Conservation (phyloP, 1,284 basidiomycete species). For the Ustilago xerochloae region DNA sequence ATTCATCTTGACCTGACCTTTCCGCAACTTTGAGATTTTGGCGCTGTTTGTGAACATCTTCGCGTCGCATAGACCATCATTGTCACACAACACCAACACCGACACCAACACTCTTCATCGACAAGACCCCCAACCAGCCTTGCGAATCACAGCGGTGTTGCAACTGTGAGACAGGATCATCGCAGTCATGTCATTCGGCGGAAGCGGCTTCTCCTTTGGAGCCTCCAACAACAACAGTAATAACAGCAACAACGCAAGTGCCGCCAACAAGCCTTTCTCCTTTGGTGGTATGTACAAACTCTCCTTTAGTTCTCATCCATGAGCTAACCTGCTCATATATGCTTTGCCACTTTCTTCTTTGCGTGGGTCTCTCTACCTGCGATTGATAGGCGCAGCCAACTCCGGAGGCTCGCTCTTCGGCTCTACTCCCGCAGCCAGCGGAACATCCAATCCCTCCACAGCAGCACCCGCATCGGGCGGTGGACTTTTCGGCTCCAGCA, state of each 20-base stretch:
- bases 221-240: conserved; percentile 28
- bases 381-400: conserved; percentile 26
- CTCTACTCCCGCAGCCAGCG: conserved; percentile 13
- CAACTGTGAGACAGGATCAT: conserved; percentile 1
- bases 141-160: too few relatives aligned
- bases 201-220: conserved; percentile 52
- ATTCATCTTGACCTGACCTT: conserved; percentile 4
- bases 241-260: conserved; percentile 15
- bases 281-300: conserved; percentile 37
- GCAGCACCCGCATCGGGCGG: conserved; percentile 10
- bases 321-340: background rate
- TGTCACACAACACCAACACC: background rate
- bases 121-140: too few relatives aligned
- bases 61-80: conserved; percentile 25
- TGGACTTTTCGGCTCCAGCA: conserved; percentile 31
- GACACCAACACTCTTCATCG: too few relatives aligned
- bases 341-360: background rate
- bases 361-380: background rate
- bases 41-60: conserved; percentile 6
- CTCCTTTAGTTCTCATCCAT: background rate
- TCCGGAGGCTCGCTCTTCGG: conserved; percentile 32
- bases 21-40: background rate
- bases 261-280: conserved; percentile 44
- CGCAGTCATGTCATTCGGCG: conserved; percentile 50
- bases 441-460: conserved; percentile 1